These are phyloP conservation scores for Rhodotorula graminis DNA, from an alignment of 768 basidiomycete species.

Conservation along the genomic window DNA sequence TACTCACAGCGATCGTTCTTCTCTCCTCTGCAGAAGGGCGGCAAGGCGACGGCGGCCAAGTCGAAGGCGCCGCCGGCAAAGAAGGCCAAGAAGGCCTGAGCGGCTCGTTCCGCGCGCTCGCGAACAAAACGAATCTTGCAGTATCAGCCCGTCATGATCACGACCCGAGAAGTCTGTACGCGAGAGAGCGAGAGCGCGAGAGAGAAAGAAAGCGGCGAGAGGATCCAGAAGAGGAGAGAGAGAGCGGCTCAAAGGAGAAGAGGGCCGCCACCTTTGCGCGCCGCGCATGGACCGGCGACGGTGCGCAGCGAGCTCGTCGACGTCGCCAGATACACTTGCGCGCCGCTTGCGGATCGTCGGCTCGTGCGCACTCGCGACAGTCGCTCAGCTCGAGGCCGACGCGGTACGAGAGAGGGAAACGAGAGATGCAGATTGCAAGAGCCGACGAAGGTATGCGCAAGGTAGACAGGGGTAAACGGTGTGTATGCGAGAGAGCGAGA, in stretches of 20 bases:
- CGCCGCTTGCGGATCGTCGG: background rate
- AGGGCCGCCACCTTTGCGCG: too few species aligned
- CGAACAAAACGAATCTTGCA: background rate
- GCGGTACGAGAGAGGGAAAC: background rate
- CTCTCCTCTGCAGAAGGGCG: background rate
- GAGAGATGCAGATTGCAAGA: too few species aligned
- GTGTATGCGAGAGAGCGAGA: background rate
- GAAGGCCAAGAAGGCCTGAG: constrained; percentile 9
- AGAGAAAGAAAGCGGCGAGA: background rate
- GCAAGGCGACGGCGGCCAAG: constrained; percentile 9
- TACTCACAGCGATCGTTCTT: too few species aligned
- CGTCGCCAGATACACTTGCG: background rate
- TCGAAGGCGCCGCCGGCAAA: constrained; percentile 4
- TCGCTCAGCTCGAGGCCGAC: background rate
- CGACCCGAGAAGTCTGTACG: too few species aligned
- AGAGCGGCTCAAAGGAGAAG: too few species aligned
- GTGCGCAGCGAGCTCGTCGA: too few species aligned
- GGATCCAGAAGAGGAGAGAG: background rate
- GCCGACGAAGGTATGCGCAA: background rate
- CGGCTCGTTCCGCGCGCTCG: background rate
- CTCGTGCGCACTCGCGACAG: background rate
- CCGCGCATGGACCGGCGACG: background rate
- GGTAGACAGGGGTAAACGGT: background rate
- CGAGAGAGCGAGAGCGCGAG: too few species aligned
- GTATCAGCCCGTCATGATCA: too few species aligned